A percentile compares a stretch with the other conserved stretches of the same genome.
phyloP scores from a whole-genome alignment of 345 rosid species.

The Populus nigra region DNA sequence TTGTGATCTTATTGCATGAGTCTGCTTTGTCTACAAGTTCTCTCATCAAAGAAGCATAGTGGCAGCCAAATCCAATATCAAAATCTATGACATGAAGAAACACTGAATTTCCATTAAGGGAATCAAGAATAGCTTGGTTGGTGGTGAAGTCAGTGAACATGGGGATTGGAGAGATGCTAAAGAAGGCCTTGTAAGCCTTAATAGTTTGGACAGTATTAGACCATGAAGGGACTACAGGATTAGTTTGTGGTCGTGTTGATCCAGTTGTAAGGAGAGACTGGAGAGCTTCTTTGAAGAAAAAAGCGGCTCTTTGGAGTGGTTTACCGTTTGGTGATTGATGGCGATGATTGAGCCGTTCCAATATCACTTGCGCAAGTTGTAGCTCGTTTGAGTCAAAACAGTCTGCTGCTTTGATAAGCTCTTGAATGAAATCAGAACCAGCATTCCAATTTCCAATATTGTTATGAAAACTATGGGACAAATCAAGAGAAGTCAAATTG shows the following conservation, averaged over 20 bases:
- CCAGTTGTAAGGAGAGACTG: conserved; percentile 50
- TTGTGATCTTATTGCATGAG: conserved; percentile 13
- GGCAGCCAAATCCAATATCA: conserved; percentile 89
- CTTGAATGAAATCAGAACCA: conserved; percentile 62
- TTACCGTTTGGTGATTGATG: conserved; percentile 58
- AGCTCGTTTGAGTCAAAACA: conserved; percentile 77
- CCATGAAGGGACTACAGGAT: conserved; percentile 46
- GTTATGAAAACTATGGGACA: conserved; percentile 27
- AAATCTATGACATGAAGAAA: conserved; percentile 83
- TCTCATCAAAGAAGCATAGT: conserved; percentile 82
- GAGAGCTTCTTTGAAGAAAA: conserved; percentile 86
- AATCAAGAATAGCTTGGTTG: conserved; percentile 81
- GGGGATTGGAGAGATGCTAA: conserved; percentile 77
- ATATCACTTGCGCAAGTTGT: conserved; percentile 67
- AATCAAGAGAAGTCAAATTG: conserved; percentile 19
- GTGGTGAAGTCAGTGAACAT: conserved; percentile 86
- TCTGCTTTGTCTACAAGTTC: conserved; percentile 60
- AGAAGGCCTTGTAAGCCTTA: conserved; percentile 64
- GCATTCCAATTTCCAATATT: background rate
- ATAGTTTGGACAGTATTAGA: conserved; percentile 72
- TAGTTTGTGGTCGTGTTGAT: conserved; percentile 32
- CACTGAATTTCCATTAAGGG: conserved; percentile 50
- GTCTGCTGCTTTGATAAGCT: conserved; percentile 72
- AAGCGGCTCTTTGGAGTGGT: conserved; percentile 84
- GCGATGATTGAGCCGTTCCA: conserved; percentile 74